Evolutionary conservation across 345 rosid genomes (phyloP).

Genomic region (Melaleuca quinquenervia): DNA sequence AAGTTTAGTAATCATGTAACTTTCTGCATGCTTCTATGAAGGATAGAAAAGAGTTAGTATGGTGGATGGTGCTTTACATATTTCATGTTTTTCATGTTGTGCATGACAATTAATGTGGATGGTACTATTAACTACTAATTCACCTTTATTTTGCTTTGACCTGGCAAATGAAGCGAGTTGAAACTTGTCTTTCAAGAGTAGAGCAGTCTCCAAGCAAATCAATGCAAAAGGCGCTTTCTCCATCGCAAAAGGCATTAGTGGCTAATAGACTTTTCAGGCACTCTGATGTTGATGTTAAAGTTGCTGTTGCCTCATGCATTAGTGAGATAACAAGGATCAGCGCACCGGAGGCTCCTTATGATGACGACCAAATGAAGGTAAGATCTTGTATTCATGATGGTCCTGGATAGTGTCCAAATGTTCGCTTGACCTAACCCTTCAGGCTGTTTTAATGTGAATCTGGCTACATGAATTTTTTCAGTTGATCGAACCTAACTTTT

Average conservation of each 20-base stretch:
- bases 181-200: constrained; percentile 50
- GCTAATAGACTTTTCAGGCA: constrained; percentile 49
- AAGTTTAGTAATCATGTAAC: neutral
- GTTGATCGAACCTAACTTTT: neutral
- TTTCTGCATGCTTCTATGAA: neutral
- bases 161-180: constrained; percentile 47
- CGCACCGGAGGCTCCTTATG: constrained; percentile 96
- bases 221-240: constrained; percentile 65
- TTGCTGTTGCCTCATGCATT: constrained; percentile 89
- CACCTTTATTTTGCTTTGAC: neutral
- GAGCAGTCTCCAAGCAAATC: constrained; percentile 74
- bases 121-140: neutral
- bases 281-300: constrained; percentile 63
- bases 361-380: constrained; percentile 88
- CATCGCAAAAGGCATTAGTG: constrained; percentile 62
- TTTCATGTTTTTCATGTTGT: neutral
- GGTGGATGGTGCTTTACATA: neutral
- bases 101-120: neutral
- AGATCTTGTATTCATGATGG: neutral
- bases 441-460: neutral
- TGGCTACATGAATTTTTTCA: constrained; percentile 59
- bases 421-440: neutral
- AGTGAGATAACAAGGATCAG: constrained; percentile 97
- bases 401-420: neutral
- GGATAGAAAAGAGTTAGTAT: neutral